phyloP scores from a whole-genome alignment of 192 early-diverging fungal genomes.

The Coemansia sp. region DNA sequence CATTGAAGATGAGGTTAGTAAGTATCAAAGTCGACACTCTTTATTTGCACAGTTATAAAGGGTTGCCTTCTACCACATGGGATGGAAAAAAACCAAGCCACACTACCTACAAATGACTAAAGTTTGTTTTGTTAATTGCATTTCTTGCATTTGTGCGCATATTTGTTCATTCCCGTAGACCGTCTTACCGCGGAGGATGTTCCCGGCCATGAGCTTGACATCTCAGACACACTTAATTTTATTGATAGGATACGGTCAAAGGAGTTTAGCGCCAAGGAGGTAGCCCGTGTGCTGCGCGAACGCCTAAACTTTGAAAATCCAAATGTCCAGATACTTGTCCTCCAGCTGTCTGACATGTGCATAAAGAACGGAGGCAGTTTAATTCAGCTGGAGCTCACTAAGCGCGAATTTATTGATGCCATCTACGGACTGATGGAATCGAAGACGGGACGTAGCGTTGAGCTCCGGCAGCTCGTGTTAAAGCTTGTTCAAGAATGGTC shows the following conservation, averaged over 20 bases:
- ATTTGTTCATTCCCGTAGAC: slow-evolving; percentile 44
- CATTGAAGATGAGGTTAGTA: slow-evolving; percentile 56
- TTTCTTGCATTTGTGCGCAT: background rate
- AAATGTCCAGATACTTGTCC: slow-evolving; percentile 86
- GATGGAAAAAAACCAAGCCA: background rate
- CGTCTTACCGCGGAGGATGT: slow-evolving; percentile 89
- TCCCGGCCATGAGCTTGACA: slow-evolving; percentile 82
- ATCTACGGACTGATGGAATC: slow-evolving; percentile 62
- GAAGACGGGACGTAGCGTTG: slow-evolving; percentile 63
- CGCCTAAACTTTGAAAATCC: slow-evolving; percentile 87
- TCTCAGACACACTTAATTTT: slow-evolving; percentile 82
- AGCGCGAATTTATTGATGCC: slow-evolving; percentile 88
- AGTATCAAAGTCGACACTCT: slow-evolving; percentile 9
- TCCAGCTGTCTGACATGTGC: slow-evolving; percentile 88
- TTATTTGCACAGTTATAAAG: background rate
- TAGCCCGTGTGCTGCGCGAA: slow-evolving; percentile 72
- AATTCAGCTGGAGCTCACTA: slow-evolving; percentile 84
- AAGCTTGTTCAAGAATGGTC: slow-evolving; percentile 90
- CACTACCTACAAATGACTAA: background rate
- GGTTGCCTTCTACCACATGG: background rate
- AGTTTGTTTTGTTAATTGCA: background rate
- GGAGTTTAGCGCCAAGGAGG: slow-evolving; percentile 71
- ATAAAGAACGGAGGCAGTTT: slow-evolving; percentile 92
- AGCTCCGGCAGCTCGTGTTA: slow-evolving; percentile 76
- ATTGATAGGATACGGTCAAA: slow-evolving; percentile 92